Evolutionary conservation across 2,329 filamentous ascomycete species (phyloP).

Genomic region (Ceratocystis lukuohia): DNA sequence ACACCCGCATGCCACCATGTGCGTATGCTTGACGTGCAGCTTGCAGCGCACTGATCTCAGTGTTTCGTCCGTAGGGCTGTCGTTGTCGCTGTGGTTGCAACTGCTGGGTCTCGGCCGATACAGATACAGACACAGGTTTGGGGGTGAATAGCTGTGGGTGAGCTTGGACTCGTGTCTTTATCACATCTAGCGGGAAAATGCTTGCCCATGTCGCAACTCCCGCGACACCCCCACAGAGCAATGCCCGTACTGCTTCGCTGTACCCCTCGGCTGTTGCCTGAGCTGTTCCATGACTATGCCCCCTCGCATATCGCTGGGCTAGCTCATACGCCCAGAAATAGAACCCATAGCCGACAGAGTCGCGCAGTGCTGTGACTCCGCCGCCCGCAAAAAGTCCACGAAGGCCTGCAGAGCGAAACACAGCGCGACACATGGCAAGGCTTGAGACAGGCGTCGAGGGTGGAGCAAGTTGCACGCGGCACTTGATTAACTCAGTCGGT

Average conservation of each 20-base stretch:
- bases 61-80: slow-evolving; percentile 25
- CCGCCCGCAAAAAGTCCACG: slow-evolving; percentile 72
- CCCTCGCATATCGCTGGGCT: slow-evolving; percentile 22
- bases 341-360: slow-evolving; percentile 90
- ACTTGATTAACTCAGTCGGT: slow-evolving; percentile 85
- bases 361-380: slow-evolving; percentile 63
- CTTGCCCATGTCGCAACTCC: slow-evolving; percentile 81
- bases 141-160: slow-evolving; percentile 9
- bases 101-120: background rate
- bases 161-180: slow-evolving; percentile 78
- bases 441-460: slow-evolving; percentile 22
- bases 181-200: slow-evolving; percentile 79
- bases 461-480: slow-evolving; percentile 56
- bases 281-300: background rate
- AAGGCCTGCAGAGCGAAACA: slow-evolving; percentile 44
- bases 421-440: slow-evolving; percentile 49
- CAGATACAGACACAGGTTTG: no score
- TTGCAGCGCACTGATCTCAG: slow-evolving; percentile 41
- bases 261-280: slow-evolving; percentile 17
- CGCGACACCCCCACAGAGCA: slow-evolving; percentile 76
- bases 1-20: slow-evolving; percentile 46
- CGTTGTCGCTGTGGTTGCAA: slow-evolving; percentile 21
- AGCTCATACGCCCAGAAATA: slow-evolving; percentile 91
- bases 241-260: slow-evolving; percentile 45
- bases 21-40: slow-evolving; percentile 54